These are phyloP conservation scores for Aspergillus nomiae DNA, from an alignment of 2,329 filamentous ascomycete species.

Conservation along the genomic window DNA sequence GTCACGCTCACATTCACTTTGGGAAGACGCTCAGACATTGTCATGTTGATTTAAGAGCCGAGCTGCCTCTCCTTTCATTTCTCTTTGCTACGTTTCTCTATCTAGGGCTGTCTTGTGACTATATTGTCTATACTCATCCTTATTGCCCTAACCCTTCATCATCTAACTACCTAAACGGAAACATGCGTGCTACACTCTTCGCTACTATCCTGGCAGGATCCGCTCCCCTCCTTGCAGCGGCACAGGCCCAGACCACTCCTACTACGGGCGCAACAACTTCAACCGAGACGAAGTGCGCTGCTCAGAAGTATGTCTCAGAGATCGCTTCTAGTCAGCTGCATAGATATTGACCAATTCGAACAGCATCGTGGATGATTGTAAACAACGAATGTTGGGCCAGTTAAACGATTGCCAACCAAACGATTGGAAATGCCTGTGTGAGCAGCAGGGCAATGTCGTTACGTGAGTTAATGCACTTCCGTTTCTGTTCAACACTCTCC, in stretches of 20 bases:
- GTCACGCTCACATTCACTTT: not conserved
- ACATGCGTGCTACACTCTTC: not conserved
- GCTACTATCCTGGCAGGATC: not conserved
- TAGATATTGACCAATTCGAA: not conserved
- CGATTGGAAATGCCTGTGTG: constrained; percentile 62
- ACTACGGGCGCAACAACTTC: not conserved
- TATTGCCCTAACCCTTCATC: not conserved
- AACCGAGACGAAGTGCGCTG: constrained; percentile 13
- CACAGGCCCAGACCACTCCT: not conserved
- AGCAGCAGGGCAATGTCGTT: constrained; percentile 55
- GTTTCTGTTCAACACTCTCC: constrained; percentile 3
- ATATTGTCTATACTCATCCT: not conserved
- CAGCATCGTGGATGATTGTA: constrained; percentile 56
- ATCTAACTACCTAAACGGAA: not conserved
- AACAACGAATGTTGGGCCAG: constrained; percentile 42
- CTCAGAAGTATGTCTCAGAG: constrained; percentile 18
- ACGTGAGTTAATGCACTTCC: constrained; percentile 40
- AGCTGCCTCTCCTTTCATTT: not conserved
- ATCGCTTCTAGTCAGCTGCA: not conserved
- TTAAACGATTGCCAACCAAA: constrained; percentile 48
- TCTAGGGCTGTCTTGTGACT: not conserved
- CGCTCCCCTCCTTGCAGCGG: not conserved
- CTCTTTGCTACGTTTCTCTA: not conserved
- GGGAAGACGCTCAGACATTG: not conserved
- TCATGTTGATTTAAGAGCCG: not conserved